A percentile compares a stretch with the other conserved stretches of the same genome.
phyloP scores from a whole-genome alignment of 2,329 filamentous ascomycete species.

The Stagonosporopsis vannaccii region DNA sequence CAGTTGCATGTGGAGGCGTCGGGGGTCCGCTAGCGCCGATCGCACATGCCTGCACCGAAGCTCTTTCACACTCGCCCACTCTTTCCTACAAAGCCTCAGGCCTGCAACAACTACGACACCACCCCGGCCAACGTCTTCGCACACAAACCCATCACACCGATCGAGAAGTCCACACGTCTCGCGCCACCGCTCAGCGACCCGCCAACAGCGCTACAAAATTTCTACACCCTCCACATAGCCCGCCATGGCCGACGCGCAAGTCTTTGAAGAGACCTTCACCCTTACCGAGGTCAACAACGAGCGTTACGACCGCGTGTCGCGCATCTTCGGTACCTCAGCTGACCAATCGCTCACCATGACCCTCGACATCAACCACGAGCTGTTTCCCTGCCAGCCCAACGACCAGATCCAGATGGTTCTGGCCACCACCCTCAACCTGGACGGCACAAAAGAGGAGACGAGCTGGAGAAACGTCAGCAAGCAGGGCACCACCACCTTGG shows the following conservation, averaged over 20 bases:
- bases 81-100: background rate
- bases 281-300: slow-evolving; percentile 79
- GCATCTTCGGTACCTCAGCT: slow-evolving; percentile 77
- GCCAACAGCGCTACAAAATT: slow-evolving; percentile 4
- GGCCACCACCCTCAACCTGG: slow-evolving; percentile 83
- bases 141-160: background rate
- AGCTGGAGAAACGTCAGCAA: slow-evolving; percentile 72
- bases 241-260: slow-evolving; percentile 81
- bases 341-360: slow-evolving; percentile 81
- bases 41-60: slow-evolving; percentile 9
- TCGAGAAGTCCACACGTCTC: background rate
- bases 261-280: slow-evolving; percentile 92
- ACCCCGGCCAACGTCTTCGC: background rate
- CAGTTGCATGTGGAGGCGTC: slow-evolving; percentile 2
- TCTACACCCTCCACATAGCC: slow-evolving; percentile 4
- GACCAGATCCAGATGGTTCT: slow-evolving; percentile 83
- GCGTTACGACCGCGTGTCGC: slow-evolving; percentile 95
- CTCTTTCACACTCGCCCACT: slow-evolving; percentile 25
- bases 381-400: slow-evolving; percentile 78
- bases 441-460: slow-evolving; percentile 68
- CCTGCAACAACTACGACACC: background rate
- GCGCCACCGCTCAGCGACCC: background rate
- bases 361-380: slow-evolving; percentile 92
- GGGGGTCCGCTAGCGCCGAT: slow-evolving; percentile 16
- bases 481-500: slow-evolving; percentile 61